Evolutionary conservation across 495 filamentous ascomycete species (phyloP).

Genomic region (Talaromyces ruber): DNA sequence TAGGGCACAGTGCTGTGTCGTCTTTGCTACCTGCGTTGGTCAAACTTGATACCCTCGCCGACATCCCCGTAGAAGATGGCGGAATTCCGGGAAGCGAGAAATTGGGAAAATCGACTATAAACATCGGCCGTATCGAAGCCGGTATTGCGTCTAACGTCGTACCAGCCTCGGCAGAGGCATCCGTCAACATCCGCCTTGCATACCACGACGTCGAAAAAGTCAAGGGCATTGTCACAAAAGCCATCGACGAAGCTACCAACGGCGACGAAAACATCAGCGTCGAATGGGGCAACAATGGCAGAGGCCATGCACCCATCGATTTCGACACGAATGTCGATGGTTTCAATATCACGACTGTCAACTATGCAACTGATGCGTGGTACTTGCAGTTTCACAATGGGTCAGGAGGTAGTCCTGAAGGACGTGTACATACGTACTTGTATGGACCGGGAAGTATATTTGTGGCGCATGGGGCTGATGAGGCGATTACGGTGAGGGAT

Average conservation of each 20-base stretch:
- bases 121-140: constrained; percentile 68
- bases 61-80: constrained; percentile 26
- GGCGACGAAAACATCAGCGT: constrained; percentile 53
- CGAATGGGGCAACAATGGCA: constrained; percentile 35
- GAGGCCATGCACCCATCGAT: constrained; percentile 65
- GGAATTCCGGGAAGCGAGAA: constrained; percentile 64
- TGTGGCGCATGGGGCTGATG: constrained; percentile 81
- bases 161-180: constrained; percentile 58
- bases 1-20: constrained; percentile 72
- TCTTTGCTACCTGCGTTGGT: constrained; percentile 61
- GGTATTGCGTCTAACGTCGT: constrained; percentile 89
- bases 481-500: constrained; percentile 63
- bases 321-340: constrained; percentile 74
- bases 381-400: constrained; percentile 44
- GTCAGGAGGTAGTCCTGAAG: not conserved
- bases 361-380: constrained; percentile 90
- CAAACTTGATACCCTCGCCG: constrained; percentile 47
- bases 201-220: constrained; percentile 53
- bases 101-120: constrained; percentile 81
- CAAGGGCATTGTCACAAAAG: constrained; percentile 37
- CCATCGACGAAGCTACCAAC: constrained; percentile 52
- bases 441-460: constrained; percentile 86
- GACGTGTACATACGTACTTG: constrained; percentile 66
- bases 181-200: constrained; percentile 65
- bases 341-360: constrained; percentile 70